These are phyloP conservation scores for Psilocybe azurescens DNA, from an alignment of 768 basidiomycete species.

Conservation along the genomic window DNA sequence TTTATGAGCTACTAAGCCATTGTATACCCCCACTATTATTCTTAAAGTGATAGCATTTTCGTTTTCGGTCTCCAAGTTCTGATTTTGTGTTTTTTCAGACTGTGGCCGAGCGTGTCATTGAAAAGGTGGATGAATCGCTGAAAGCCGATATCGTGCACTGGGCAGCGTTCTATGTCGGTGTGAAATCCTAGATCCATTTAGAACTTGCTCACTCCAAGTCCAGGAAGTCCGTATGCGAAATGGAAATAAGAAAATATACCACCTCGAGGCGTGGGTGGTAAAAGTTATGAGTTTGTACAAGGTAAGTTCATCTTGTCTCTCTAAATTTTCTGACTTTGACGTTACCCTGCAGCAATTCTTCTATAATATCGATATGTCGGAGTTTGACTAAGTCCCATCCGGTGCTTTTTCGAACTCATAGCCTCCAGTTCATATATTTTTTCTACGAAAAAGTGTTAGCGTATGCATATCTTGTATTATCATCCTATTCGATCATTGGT, in stretches of 20 bases:
- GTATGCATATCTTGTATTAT: background rate
- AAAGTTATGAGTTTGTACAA: constrained; percentile 95
- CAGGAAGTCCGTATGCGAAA: constrained; percentile 97
- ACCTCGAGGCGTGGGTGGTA: constrained; percentile 96
- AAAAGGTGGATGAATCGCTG: constrained; percentile 86
- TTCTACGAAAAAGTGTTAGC: background rate
- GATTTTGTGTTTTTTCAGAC: constrained; percentile 57
- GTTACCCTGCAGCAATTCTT: constrained; percentile 56
- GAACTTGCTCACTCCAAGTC: constrained; percentile 5
- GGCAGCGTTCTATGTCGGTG: constrained; percentile 92
- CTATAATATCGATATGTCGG: constrained; percentile 63
- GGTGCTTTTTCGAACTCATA: background rate
- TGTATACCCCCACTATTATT: constrained; percentile 95
- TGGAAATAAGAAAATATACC: constrained; percentile 89
- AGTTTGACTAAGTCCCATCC: constrained; percentile 51
- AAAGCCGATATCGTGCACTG: constrained; percentile 97
- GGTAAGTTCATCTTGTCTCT: constrained; percentile 41
- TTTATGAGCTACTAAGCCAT: constrained; percentile 95
- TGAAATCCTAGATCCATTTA: background rate
- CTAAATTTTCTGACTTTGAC: background rate
- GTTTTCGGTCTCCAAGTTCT: background rate
- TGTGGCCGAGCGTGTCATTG: constrained; percentile 85
- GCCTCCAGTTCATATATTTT: background rate
- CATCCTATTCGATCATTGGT: background rate
- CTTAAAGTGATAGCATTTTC: constrained; percentile 68